A percentile compares a stretch with the other conserved stretches of the same genome.
Evolutionary conservation across 139 green algal genomes (phyloP).

Genomic region (Micractinium conductrix): DNA sequence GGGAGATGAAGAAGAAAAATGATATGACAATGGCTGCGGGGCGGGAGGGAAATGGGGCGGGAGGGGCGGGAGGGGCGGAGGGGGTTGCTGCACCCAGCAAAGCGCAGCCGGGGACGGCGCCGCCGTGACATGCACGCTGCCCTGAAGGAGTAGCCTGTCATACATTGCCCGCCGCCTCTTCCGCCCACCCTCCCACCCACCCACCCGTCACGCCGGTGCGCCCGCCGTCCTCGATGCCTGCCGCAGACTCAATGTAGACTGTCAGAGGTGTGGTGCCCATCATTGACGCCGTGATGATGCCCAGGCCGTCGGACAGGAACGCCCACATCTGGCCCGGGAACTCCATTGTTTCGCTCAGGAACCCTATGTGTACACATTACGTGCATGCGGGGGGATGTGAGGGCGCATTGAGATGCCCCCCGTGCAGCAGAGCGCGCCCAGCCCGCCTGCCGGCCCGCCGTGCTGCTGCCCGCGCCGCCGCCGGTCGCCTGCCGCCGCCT

Average conservation of each 20-base stretch:
- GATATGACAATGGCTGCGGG: slow-evolving; percentile 39
- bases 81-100: neutral
- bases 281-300: slow-evolving; percentile 72
- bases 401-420: no score
- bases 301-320: slow-evolving; percentile 72
- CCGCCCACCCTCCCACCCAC: no score
- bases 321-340: slow-evolving; percentile 69
- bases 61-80: neutral
- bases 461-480: no score
- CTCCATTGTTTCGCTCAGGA: slow-evolving; percentile 64
- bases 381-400: slow-evolving; percentile 24
- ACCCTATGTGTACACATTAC: slow-evolving; percentile 56
- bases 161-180: no score
- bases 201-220: slow-evolving; percentile 57
- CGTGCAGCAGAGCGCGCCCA: no score
- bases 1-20: slow-evolving; percentile 75
- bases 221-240: slow-evolving; percentile 79
- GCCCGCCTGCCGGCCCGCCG: no score
- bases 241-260: slow-evolving; percentile 77
- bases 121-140: no score
- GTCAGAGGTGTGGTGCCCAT: slow-evolving; percentile 79
- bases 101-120: neutral
- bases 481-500: no score
- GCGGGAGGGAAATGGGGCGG: neutral
- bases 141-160: no score